phyloP scores from a whole-genome alignment of 129 eudicot species.

The Flaveria bidentis region DNA sequence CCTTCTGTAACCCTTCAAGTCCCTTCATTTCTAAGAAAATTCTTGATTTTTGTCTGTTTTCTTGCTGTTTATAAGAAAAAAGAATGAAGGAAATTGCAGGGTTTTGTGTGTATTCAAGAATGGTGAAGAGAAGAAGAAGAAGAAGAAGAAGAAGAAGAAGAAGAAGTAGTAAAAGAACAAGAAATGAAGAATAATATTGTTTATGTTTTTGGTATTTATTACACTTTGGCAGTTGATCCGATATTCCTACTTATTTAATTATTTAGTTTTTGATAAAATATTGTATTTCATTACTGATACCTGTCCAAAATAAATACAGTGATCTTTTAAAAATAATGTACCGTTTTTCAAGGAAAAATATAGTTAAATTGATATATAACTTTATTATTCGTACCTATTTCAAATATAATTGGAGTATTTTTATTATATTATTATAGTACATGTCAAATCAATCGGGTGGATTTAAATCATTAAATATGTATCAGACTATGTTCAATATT shows the following conservation, averaged over 20 bases:
- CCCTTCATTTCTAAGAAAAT: constrained; percentile 2
- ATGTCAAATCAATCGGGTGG: background rate
- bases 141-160: background rate
- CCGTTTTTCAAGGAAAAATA: background rate
- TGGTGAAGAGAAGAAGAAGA: background rate
- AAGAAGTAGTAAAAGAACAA: background rate
- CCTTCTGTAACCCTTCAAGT: constrained; percentile 28
- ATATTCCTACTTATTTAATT: constrained; percentile 25
- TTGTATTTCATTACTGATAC: constrained; percentile 10
- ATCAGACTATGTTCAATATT: no score
- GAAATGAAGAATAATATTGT: constrained; percentile 12
- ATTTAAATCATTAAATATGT: background rate
- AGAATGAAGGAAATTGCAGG: background rate
- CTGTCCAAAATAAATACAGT: background rate
- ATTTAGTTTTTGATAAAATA: background rate
- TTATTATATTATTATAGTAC: background rate
- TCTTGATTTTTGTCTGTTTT: background rate
- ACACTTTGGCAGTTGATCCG: constrained; percentile 33
- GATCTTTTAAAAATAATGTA: background rate
- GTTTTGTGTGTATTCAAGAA: constrained; percentile 14
- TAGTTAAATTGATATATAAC: background rate
- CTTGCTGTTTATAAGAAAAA: background rate
- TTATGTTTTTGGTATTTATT: constrained; percentile 33
- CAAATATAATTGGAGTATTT: background rate
- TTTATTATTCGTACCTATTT: background rate